Evolutionary conservation across 306 rosid species (phyloP), one percentile per base, ranked within the genome.

Genomic region (Heteromeles arbutifolia): DNA sequence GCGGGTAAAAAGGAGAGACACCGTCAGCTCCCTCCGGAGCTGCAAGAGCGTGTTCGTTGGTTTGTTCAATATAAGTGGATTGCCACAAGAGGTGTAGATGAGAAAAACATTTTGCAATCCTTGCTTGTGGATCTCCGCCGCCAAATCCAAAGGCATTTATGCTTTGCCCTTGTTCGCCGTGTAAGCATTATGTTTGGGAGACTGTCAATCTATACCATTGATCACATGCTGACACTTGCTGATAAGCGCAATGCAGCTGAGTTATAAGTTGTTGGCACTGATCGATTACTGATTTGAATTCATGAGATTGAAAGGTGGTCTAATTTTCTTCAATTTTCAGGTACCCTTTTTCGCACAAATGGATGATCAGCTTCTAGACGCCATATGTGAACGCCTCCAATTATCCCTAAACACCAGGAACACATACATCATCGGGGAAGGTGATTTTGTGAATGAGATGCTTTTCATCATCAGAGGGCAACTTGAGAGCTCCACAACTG

Each of bases 61-160:
- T 90, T 95, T 73, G 92, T 87, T 44, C 98, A 89, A 69, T 95
- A 88, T 71, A 88, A 92, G 84, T 95, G 97, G 98, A 85, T 92
- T 70, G 93, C 97, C 57, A 92, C 96, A 1, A 84, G 90, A 87
- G 98, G 98, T 28, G 98, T 95, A 10, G 92, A 95, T 15, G 98
- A 95, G 81, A 94, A 89, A 84, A 52, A 89, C 72, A 86, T 95
- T 71, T 81, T 95, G 84, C 84, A 83, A 11, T 41, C 90, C 34
- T 85, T 95, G 79, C 98, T 97, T 34, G 65, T 86, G 77, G 98
- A 95, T 63, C 82, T 90, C 62, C 88, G 96, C 2, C 97, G 96
- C 52, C 89, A 92, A 79, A 92, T 92, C 75, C 96, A 95, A 43
- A 84, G 97, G 66, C 98, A 95, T 87, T 92, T 92, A 5, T 95